Base-by-base conservation (phyloP, 768 basidiomycete species). In the Lactarius akahatsu region DNA sequence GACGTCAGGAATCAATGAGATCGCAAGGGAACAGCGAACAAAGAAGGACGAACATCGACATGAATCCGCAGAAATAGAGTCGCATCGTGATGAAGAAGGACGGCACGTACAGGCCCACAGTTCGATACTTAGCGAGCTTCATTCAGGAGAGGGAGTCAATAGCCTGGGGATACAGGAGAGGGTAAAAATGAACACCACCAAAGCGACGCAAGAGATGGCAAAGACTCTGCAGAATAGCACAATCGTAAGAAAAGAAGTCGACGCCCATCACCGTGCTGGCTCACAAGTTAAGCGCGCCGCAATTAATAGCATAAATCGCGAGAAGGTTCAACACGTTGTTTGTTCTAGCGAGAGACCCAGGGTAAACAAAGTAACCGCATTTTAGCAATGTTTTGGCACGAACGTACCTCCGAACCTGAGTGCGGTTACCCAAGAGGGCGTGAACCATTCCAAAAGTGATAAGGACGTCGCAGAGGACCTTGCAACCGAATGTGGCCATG, bases 381-480 rank as follows among this genome's bases (percentile, higher is more conserved):
- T n/a, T 23, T 28, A 13, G 32, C 13, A 13, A 50, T 23, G n/a
- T 9, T 9, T 26, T 23, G n/a, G 23, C 23, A 36, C 3, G 10
- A 13, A 38, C 23, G n/a, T 26, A 61, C 61, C 26, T 61, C 36
- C 16, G 40, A 54, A 61, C 34, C 20, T 38, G 34, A 28, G 47
- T 61, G 34, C 36, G 61, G 3, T 54, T 61, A 40, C 50, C 26
- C 45, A 40, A 61, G 26, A 61, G 50, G 13, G 50, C 13, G 50
- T 26, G 23, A 10, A 61, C 47, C 61, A 61, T 61, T 61, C 61
- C 61, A n/a, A 54, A 15, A 20, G 61, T 52, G 4, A 61, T 54
- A 36, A 61, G 16, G 32, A 61, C 2, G 36, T 61, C 50, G 36
- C 61, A 61, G 38, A 61, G 15, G 23, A 54, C 36, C 6, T 61